Base-by-base conservation (phyloP, 2,329 filamentous ascomycete species). In the Fusarium pininemorale region DNA sequence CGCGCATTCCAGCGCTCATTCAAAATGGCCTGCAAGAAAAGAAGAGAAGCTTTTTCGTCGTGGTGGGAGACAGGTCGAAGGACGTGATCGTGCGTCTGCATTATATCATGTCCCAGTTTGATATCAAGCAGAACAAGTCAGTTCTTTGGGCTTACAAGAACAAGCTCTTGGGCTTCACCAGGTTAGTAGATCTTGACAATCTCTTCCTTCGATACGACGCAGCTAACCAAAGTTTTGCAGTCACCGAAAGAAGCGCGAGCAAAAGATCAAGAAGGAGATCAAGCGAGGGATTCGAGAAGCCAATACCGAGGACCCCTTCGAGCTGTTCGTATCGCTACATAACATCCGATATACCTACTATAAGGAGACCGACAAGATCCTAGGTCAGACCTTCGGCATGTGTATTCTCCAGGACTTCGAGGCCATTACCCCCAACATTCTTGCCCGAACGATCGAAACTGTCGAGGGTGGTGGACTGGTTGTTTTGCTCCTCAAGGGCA, bases 261-360 rank as follows among this genome's bases (percentile, higher is more conserved):
- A 92, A 80, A 99, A 98, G 87, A 98, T 99, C 83, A 98, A 98
- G 86, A 98, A 96, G 84, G 96, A 99, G 80, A 94, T 99, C 83
- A 98, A 97, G 86, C 90, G 95, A 78, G 96, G 96, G 50, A 94
- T 95, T 75, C 91, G 97, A 80, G 96, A 99, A 83, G 90, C 93
- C 72, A 98, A 99, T 83, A 90, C 91, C 62, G 94, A 97, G 81
- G 96, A 99, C 81, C 93, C 96, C 0, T 99, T 99, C 86, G 96
- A 99, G 85, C 90, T 98, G 62, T 99, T 98, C 84, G 93, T 98
- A 78, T 96, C 95, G 66, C 91, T 98, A 65, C 94, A 98, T 85
- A 95, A 98, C 83, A 98, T 99, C 82, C 93, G 96, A 83, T 99
- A 99, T 89, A 94, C 96, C 66, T 99, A 98, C 88, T 99, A 99